Evolutionary conservation across 768 basidiomycete species (phyloP), one percentile per base, ranked within the genome.

Genomic region (Cystobasidium tubakii): DNA sequence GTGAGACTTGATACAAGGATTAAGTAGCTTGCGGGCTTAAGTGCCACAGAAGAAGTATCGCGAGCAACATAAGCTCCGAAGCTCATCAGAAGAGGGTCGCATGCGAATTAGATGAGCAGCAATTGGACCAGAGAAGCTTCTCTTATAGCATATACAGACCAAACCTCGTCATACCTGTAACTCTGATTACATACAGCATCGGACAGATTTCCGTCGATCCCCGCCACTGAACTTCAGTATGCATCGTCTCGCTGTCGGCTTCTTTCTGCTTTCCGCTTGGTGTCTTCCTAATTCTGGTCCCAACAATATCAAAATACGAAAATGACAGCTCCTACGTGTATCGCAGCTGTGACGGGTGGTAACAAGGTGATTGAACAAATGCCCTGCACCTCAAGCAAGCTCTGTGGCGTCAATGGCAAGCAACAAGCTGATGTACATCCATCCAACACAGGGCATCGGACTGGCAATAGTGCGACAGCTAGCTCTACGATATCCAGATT

Each of bases 401-500:
- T 42, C 31, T 34, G 25, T 65, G 63, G 34, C 63, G 43, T 17
- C 2, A 27, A 3, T 31, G 12, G 27, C 27, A 31, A n/a, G 6
- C 53, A 4, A 60, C 46, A n/a, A 15, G 46, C 21, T 12, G 42
- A 42, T 17, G 17, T 42, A 50, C 46, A n/a, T 50, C 46, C 39
- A 3, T 12, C 46, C 3, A 17, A 50, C 3, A 60, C 63, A 72
- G 53, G 70, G 77, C 4, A 70, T 76, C 57, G 77, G 77, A 0
- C 57, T 64, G 0, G 75, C 63, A 9, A 77, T 77, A 62, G 72
- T 75, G 34, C 19, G 69, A 1, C 73, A 60, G 31, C 17, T 73
- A 27, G 73, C 76, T 1, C 33, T 65, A 23, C 34, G 66, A 23
- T 64, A 76, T 19, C 74, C 77, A 21, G 66, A 69, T 3, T 73